Base-by-base conservation (phyloP, 176 grass and related monocot species). In the Oryza punctata region DNA sequence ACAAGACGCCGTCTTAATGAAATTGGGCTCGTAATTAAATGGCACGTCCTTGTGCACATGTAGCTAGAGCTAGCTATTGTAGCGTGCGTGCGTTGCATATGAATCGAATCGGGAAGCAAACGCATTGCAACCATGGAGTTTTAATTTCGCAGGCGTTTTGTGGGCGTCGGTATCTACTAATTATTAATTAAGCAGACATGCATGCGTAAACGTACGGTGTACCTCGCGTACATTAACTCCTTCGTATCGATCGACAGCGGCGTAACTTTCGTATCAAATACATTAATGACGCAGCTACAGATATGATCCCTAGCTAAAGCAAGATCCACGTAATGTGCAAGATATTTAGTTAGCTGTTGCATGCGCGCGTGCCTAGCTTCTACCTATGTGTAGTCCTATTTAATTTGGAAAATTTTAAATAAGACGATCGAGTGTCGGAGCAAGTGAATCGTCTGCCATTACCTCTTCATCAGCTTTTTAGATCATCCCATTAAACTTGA, bases 321-420 rank as follows among this genome's bases (percentile, higher is more conserved):
- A 89, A 85, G 70, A 89, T 89, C 82, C 27, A 52, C 19, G 40
- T 32, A 27, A 65, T 65, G 67, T 65, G 76, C 52, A 72, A 27
- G 63, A 89, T 52, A 60, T n/a, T 60, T 60, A 60, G 7, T 60
- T 60, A 60, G 7, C 2, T 52, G 49, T 70, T 46, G 11, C 13
- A 16, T 83, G 25, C 23, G 30, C 23, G 43, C 74, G 7, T 35
- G 3, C 13, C 54, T 60, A 10, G 21, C 54, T 60, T 10, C 54
- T 60, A 60, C 6, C 7, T 60, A 60, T 60, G 2, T 59, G 2
- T 59, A 52, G 50, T 54, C 50, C 15, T 8, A n/a, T 9, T 60
- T 60, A 23, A 10, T 60, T 60, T 19, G 49, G 7, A 38, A 8
- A 38, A 38, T n/a, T n/a, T n/a, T 45, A 4, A 1, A 52, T 18